Percentiles rank a stretch among this genome's conserved stretches.
Evolutionary conservation across 2,329 filamentous ascomycete genomes (phyloP).

Genomic region (Helotiales sp.): DNA sequence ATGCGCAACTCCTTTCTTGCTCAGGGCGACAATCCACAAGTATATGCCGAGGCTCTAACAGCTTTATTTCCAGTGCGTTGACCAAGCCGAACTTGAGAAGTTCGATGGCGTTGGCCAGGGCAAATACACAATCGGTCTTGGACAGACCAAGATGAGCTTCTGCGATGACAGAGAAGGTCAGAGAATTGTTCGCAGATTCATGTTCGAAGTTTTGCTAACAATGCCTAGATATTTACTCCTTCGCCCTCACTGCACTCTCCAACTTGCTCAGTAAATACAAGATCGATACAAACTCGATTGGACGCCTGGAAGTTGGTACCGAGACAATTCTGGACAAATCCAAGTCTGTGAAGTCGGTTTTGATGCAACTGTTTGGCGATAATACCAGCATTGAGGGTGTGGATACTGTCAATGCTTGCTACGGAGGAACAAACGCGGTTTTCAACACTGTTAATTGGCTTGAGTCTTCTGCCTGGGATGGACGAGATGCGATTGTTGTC

Average conservation of each 20-base stretch:
- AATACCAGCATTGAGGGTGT: conserved; percentile 85
- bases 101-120: conserved; percentile 80
- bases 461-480: conserved; percentile 85
- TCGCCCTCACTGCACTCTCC: conserved; percentile 75
- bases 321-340: conserved; percentile 88
- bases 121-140: conserved; percentile 89
- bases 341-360: conserved; percentile 85
- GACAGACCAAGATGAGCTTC: conserved; percentile 91
- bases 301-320: conserved; percentile 81
- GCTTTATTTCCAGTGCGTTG: conserved; percentile 65
- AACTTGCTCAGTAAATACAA: conserved; percentile 81
- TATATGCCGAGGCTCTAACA: conserved; percentile 19
- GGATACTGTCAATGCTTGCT: conserved; percentile 83
- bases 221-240: conserved; percentile 77
- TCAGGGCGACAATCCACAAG: background rate
- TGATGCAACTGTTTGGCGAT: conserved; percentile 83
- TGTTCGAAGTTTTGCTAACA: conserved; percentile 5
- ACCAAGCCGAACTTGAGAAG: conserved; percentile 80
- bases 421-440: conserved; percentile 81
- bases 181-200: conserved; percentile 22
- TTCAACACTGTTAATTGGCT: conserved; percentile 86
- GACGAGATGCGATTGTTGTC: conserved; percentile 76
- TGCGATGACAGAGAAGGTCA: conserved; percentile 86
- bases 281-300: conserved; percentile 75
- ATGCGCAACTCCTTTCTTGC: conserved; percentile 19